A percentile compares a stretch with the other conserved stretches of the same genome.
These are phyloP conservation scores for Paracoccidioides lutzii DNA, from an alignment of 2,329 filamentous ascomycete species.

Conservation along the genomic window DNA sequence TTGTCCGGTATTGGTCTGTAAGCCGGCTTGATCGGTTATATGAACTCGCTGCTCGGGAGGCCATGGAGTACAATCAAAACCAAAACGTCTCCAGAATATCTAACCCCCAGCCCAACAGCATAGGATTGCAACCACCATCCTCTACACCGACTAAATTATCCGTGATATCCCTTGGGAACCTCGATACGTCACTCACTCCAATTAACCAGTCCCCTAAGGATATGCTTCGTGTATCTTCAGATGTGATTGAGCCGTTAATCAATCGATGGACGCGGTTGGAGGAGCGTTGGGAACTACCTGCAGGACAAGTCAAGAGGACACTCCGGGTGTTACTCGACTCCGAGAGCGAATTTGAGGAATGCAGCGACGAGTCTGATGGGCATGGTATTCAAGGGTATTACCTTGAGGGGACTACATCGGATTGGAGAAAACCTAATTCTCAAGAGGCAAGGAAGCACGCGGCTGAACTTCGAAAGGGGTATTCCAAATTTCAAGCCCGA, in stretches of 20 bases:
- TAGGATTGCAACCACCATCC: conserved; percentile 8
- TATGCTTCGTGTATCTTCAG: conserved; percentile 27
- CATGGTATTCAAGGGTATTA: conserved; percentile 20
- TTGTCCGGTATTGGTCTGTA: conserved; percentile 31
- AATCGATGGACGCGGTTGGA: conserved; percentile 17
- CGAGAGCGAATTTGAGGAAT: conserved; percentile 14
- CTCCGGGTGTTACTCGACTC: conserved; percentile 14
- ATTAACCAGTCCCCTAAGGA: conserved; percentile 26
- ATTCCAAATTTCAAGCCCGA: conserved; percentile 24
- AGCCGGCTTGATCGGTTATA: conserved; percentile 27
- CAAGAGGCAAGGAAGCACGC: conserved; percentile 24
- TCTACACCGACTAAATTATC: conserved; percentile 17
- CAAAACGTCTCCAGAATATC: conserved; percentile 12
- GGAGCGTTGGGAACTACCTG: conserved; percentile 8
- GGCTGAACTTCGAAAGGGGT: conserved; percentile 19
- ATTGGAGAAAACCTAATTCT: conserved; percentile 27
- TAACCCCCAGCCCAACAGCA: conserved; percentile 6
- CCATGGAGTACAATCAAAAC: conserved; percentile 15
- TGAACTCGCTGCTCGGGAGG: conserved; percentile 25
- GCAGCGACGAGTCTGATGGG: conserved; percentile 14
- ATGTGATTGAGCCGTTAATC: conserved; percentile 23
- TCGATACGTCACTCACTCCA: conserved; percentile 21
- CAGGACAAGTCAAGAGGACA: conserved; percentile 1
- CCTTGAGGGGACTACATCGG: conserved; percentile 23
- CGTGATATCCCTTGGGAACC: conserved; percentile 21